phyloP scores from a whole-genome alignment of 2,329 filamentous ascomycete species.

The Lachnellula subtilissima region DNA sequence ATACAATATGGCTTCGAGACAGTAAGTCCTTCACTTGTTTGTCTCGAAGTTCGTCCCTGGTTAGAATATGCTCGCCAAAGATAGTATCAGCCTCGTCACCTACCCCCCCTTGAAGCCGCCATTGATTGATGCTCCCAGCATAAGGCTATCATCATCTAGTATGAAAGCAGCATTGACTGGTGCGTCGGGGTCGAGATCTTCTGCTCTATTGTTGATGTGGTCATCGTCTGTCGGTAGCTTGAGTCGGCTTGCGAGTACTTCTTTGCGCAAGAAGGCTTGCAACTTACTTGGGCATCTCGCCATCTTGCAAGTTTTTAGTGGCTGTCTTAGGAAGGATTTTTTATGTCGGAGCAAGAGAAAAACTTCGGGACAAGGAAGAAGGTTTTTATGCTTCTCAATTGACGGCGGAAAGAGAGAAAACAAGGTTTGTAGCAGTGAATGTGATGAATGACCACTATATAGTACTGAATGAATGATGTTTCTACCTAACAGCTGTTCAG shows the following conservation, averaged over 20 bases:
- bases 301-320: background rate
- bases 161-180: background rate
- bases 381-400: background rate
- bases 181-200: background rate
- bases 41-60: constrained; percentile 1
- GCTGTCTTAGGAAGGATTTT: background rate
- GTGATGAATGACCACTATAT: too few relatives aligned
- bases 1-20: background rate
- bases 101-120: background rate
- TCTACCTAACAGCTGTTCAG: too few relatives aligned
- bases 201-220: background rate
- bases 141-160: background rate
- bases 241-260: constrained; percentile 7
- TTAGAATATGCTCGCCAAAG: constrained; percentile 2
- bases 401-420: background rate
- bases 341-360: background rate
- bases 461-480: too few relatives aligned
- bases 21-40: background rate
- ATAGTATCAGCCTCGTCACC: constrained; percentile 1
- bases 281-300: background rate
- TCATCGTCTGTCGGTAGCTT: background rate
- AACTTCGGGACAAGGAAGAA: background rate
- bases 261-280: constrained; percentile 8
- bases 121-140: background rate
- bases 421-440: background rate